These are phyloP conservation scores for Sporopachydermia quercuum DNA, from an alignment of 805 yeast species.

Conservation along the genomic window DNA sequence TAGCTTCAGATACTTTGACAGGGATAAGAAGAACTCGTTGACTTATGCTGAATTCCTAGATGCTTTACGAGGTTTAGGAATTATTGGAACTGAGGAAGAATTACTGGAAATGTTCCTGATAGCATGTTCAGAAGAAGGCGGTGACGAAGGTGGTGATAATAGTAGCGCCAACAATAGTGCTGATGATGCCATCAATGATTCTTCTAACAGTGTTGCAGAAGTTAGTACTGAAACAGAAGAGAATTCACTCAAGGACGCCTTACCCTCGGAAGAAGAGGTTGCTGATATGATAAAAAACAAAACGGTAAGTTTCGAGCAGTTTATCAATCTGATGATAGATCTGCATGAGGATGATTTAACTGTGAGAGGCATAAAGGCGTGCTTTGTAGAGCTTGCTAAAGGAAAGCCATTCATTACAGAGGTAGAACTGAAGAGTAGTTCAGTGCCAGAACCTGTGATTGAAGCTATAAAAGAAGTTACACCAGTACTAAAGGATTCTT, in stretches of 20 bases:
- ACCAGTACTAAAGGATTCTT: slow-evolving; percentile 13
- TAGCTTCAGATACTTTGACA: slow-evolving; percentile 26
- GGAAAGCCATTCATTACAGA: slow-evolving; percentile 25
- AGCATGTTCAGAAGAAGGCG: slow-evolving; percentile 11
- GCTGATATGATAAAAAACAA: slow-evolving; percentile 13
- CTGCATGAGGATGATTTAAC: slow-evolving; percentile 24
- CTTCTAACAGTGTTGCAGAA: too few species aligned
- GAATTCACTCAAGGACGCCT: slow-evolving; percentile 8
- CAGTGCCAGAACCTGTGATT: slow-evolving; percentile 18
- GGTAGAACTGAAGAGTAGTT: slow-evolving; percentile 23
- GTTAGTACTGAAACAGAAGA: slow-evolving; percentile 12
- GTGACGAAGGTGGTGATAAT: slow-evolving; percentile 16
- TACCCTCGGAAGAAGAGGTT: slow-evolving; percentile 8
- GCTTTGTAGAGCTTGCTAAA: slow-evolving; percentile 25
- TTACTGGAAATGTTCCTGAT: slow-evolving; percentile 25
- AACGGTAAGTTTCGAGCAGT: slow-evolving; percentile 17
- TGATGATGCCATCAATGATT: too few species aligned
- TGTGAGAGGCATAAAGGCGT: slow-evolving; percentile 21
- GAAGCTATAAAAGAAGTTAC: slow-evolving; percentile 15
- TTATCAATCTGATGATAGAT: slow-evolving; percentile 22
- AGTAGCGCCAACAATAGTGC: slow-evolving; percentile 15
- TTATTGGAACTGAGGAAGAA: slow-evolving; percentile 21
- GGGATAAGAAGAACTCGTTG: slow-evolving; percentile 22
- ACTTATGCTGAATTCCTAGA: slow-evolving; percentile 27
- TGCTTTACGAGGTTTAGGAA: slow-evolving; percentile 27